phyloP scores from a whole-genome alignment of 1,139 yeast genomes.

The Protomyces macrosporus region DNA sequence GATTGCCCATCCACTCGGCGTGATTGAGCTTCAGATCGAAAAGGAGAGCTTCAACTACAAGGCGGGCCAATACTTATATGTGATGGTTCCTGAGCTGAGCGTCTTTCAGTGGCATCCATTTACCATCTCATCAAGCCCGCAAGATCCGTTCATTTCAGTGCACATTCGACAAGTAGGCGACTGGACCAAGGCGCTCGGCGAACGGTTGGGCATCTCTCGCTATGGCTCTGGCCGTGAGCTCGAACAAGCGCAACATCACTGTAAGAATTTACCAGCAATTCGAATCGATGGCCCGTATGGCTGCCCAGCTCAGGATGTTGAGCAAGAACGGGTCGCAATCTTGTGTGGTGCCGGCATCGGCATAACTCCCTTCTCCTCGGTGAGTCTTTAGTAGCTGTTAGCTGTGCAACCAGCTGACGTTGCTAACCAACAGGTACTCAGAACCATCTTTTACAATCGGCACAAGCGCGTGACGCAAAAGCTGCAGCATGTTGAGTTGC shows the following conservation, averaged over 20 bases:
- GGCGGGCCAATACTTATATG: conserved; percentile 22
- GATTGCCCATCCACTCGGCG: conserved; percentile 8
- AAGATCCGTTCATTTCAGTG: conserved; percentile 1
- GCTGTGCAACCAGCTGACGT: neutral
- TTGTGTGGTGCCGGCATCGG: conserved; percentile 12
- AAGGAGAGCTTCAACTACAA: conserved; percentile 3
- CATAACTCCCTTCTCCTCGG: conserved; percentile 4
- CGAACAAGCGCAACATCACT: neutral
- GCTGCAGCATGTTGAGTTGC: conserved; percentile 1
- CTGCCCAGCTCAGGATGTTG: conserved; percentile 8
- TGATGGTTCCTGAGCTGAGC: conserved; percentile 1
- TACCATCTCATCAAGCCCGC: conserved; percentile 18
- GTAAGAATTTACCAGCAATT: neutral
- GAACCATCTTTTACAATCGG: neutral
- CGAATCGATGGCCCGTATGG: conserved; percentile 11
- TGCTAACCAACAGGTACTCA: neutral
- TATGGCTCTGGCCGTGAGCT: neutral
- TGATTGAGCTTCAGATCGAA: conserved; percentile 4
- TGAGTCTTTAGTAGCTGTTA: neutral
- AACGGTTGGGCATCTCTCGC: neutral
- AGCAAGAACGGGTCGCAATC: neutral
- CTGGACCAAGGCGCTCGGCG: conserved; percentile 2
- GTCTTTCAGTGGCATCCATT: conserved; percentile 25
- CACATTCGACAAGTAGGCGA: conserved; percentile 13
- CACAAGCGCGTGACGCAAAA: neutral